phyloP scores from a whole-genome alignment of 2,329 filamentous ascomycete genomes.

The Apiospora rasikravindrae region DNA sequence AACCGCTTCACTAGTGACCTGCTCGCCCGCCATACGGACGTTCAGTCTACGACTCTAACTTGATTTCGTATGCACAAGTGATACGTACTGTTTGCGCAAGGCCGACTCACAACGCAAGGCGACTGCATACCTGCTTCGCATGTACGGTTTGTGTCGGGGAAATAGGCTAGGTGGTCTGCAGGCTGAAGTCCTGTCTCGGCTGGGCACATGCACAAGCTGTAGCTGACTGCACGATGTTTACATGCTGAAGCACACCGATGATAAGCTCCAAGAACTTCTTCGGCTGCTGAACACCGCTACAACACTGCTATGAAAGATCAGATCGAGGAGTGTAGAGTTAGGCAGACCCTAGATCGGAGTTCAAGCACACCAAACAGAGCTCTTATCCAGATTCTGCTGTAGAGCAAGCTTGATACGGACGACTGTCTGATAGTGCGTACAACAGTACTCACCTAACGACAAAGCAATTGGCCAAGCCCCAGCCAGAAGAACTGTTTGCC shows the following conservation, averaged over 20 bases:
- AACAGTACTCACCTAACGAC: not conserved
- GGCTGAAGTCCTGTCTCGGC: not conserved
- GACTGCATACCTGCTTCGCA: not conserved
- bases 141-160: not conserved
- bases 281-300: not conserved
- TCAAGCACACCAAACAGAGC: not conserved
- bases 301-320: not conserved
- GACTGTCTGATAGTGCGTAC: not conserved
- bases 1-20: not conserved
- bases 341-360: not conserved
- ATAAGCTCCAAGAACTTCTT: not conserved
- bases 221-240: not conserved
- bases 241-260: not conserved
- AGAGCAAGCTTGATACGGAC: conserved; percentile 12
- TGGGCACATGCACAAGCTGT: not conserved
- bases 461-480: not conserved
- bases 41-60: not conserved
- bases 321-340: not conserved
- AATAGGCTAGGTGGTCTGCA: not conserved
- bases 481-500: not conserved
- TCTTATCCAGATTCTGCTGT: not conserved
- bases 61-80: conserved; percentile 1
- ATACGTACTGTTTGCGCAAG: conserved; percentile 4
- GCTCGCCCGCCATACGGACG: not conserved
- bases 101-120: not conserved